phyloP scores from a whole-genome alignment of 1,139 yeast species.

The Protomyces inundatus region DNA sequence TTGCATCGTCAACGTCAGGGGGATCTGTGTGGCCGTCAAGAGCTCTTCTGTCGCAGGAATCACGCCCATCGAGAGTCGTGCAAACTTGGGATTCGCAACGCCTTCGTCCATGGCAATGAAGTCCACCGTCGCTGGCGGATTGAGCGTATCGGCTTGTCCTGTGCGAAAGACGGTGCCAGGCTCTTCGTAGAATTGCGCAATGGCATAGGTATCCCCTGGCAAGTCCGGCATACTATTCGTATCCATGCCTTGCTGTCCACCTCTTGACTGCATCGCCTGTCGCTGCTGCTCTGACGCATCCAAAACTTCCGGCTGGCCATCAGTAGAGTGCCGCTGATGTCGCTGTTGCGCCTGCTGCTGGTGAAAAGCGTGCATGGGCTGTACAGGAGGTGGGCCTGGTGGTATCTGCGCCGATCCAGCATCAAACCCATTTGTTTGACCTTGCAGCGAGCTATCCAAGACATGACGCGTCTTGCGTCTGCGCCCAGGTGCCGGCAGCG shows the following conservation, averaged over 20 bases:
- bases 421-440: not conserved
- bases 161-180: slow-evolving; percentile 10
- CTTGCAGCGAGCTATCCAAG: slow-evolving; percentile 1
- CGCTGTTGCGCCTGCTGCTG: not conserved
- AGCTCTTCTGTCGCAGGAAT: slow-evolving; percentile 72
- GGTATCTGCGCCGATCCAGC: not conserved
- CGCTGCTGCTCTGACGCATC: not conserved
- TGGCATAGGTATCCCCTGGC: not conserved
- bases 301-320: not conserved
- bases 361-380: not conserved
- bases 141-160: not conserved
- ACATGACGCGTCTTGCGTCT: slow-evolving; percentile 19
- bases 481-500: not conserved
- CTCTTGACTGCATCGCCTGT: not conserved
- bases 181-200: not conserved
- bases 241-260: too few species aligned
- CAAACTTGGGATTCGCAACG: slow-evolving; percentile 71
- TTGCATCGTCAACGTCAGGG: slow-evolving; percentile 70
- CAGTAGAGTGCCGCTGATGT: not conserved
- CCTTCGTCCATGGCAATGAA: slow-evolving; percentile 75
- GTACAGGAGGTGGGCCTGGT: not conserved
- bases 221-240: not conserved
- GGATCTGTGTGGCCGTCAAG: slow-evolving; percentile 66
- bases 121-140: slow-evolving; percentile 70
- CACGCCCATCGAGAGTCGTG: slow-evolving; percentile 75